Conservation (phyloP, 1,284 basidiomycete species). For the Apiotrichum akiyoshidainum region DNA sequence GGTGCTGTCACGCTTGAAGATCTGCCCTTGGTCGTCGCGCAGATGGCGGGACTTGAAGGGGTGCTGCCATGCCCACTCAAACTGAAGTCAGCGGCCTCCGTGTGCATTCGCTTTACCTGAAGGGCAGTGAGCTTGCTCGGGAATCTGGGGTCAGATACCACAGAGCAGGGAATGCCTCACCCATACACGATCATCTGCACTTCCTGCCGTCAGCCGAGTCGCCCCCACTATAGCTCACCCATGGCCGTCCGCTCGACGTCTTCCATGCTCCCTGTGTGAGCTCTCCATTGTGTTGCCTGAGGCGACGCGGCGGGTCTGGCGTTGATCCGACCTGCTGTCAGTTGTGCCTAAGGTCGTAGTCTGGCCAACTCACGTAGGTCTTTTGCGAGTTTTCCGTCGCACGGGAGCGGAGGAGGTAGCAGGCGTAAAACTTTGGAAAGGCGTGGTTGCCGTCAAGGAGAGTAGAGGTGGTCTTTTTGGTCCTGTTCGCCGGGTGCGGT, state of each 20-base stretch:
- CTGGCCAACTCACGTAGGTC: constrained; percentile 54
- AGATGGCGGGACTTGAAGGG: constrained; percentile 55
- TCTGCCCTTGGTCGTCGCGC: constrained; percentile 14
- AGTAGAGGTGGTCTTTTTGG: constrained; percentile 40
- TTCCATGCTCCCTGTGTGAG: constrained; percentile 70
- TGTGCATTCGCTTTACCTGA: constrained; percentile 33
- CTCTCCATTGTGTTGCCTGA: constrained; percentile 83
- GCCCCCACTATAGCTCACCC: constrained; percentile 54
- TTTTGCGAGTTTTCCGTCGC: constrained; percentile 57
- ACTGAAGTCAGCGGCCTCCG: constrained; percentile 53
- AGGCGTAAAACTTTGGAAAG: constrained; percentile 78
- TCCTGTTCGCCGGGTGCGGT: neutral
- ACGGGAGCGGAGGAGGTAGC: constrained; percentile 75
- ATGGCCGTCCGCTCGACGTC: constrained; percentile 69
- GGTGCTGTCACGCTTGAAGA: constrained; percentile 42
- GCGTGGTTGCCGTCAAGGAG: constrained; percentile 57
- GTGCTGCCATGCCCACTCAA: constrained; percentile 93
- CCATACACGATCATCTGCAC: constrained; percentile 85
- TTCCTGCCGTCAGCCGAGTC: constrained; percentile 26
- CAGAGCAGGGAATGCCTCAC: constrained; percentile 18
- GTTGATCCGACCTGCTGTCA: constrained; percentile 72
- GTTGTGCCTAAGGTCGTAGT: neutral
- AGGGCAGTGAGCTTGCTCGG: constrained; percentile 78
- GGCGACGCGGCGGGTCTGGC: constrained; percentile 70
- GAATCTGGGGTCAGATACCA: constrained; percentile 56